A percentile compares a stretch with the other conserved stretches of the same genome.
These are phyloP conservation scores for Stramenopiles sp. DNA, from an alignment of 352 stramenopile genomes.

Conservation along the genomic window DNA sequence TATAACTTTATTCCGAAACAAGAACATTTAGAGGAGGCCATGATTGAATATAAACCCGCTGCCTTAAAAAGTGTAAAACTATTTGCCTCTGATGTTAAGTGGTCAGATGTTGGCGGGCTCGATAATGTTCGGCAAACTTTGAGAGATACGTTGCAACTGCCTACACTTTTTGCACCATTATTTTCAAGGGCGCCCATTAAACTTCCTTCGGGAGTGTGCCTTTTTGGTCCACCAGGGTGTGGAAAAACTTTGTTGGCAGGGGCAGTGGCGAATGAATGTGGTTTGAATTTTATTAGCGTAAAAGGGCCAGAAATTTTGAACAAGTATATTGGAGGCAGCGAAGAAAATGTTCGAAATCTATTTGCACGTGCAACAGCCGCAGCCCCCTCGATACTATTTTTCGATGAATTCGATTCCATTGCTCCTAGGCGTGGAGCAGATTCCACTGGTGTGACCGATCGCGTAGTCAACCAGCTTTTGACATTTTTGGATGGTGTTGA, in stretches of 20 bases:
- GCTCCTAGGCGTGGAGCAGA: conserved; percentile 83
- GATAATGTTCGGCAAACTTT: conserved; percentile 90
- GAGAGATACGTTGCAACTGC: conserved; percentile 84
- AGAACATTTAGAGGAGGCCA: not conserved
- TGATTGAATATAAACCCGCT: not conserved
- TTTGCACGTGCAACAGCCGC: conserved; percentile 82
- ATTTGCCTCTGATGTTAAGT: conserved; percentile 81
- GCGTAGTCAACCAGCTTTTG: conserved; percentile 89
- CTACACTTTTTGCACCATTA: conserved; percentile 86
- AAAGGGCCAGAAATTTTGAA: conserved; percentile 93
- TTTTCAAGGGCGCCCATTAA: conserved; percentile 49
- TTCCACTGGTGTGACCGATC: conserved; percentile 68
- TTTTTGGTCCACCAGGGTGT: conserved; percentile 95
- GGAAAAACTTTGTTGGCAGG: conserved; percentile 96
- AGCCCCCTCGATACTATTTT: conserved; percentile 88
- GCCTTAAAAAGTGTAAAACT: conserved; percentile 73
- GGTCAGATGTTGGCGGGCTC: conserved; percentile 90
- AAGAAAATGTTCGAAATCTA: conserved; percentile 76
- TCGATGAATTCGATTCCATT: conserved; percentile 94
- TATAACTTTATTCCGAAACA: not conserved
- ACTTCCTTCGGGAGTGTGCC: conserved; percentile 74
- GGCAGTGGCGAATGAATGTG: conserved; percentile 91
- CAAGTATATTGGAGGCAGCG: conserved; percentile 94
- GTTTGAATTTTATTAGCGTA: conserved; percentile 91
- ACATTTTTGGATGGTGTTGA: conserved; percentile 90